These are phyloP conservation scores for Cyanodermella asteris DNA, from an alignment of 2,329 filamentous ascomycete species.

Conservation along the genomic window DNA sequence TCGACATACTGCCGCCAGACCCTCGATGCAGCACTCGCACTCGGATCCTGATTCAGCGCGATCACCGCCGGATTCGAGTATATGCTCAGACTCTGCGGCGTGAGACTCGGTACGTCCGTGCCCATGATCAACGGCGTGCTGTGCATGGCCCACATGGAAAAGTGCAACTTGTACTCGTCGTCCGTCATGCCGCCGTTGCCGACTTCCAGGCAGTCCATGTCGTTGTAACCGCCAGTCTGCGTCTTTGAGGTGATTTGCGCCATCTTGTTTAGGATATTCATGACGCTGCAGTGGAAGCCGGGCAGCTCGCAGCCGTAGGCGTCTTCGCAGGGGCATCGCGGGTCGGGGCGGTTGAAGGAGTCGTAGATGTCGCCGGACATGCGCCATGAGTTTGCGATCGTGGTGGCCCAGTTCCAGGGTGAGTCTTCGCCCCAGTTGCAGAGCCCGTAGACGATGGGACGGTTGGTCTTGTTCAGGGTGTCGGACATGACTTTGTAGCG, in stretches of 20 bases:
- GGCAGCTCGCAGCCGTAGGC: slow-evolving; percentile 20
- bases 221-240: slow-evolving; percentile 24
- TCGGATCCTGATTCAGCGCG: slow-evolving; percentile 27
- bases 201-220: slow-evolving; percentile 27
- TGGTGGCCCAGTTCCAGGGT: slow-evolving; percentile 24
- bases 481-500: slow-evolving; percentile 26
- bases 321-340: slow-evolving; percentile 9
- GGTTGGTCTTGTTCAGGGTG: slow-evolving; percentile 25
- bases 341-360: slow-evolving; percentile 18
- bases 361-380: slow-evolving; percentile 27
- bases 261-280: slow-evolving; percentile 29
- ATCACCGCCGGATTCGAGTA: slow-evolving; percentile 26
- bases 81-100: slow-evolving; percentile 22
- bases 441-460: slow-evolving; percentile 24
- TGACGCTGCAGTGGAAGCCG: slow-evolving; percentile 26
- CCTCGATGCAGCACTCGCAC: slow-evolving; percentile 19
- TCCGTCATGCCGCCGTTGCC: slow-evolving; percentile 22
- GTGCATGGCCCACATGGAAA: slow-evolving; percentile 27
- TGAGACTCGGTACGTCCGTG: slow-evolving; percentile 20
- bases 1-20: slow-evolving; percentile 16
- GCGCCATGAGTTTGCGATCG: slow-evolving; percentile 25
- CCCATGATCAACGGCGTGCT: slow-evolving; percentile 27
- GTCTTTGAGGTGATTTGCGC: slow-evolving; percentile 19
- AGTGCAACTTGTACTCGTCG: slow-evolving; percentile 22
- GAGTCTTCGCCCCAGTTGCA: slow-evolving; percentile 32